phyloP scores from a whole-genome alignment of 2,329 filamentous ascomycete species.

The Bipolaris cookei region DNA sequence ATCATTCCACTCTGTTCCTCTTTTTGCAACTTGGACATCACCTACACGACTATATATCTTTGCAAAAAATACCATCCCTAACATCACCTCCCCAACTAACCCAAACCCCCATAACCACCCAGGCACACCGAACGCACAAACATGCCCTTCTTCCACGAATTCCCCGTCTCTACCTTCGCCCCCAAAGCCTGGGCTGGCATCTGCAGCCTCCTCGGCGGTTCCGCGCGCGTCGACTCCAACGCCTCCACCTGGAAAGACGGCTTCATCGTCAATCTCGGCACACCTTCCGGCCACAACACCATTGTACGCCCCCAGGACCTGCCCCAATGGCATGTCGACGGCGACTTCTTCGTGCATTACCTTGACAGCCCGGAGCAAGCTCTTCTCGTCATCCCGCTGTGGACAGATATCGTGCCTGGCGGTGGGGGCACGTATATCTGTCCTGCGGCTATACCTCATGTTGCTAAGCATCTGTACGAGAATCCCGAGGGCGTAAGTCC shows the following conservation, averaged over 20 bases:
- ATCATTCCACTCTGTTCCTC: no score
- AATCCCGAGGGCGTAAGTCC: conserved; percentile 71
- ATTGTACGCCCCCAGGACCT: conserved; percentile 61
- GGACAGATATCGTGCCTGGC: conserved; percentile 65
- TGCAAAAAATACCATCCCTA: not conserved
- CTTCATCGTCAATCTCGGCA: conserved; percentile 73
- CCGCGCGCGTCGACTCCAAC: conserved; percentile 46
- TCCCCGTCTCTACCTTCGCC: conserved; percentile 63
- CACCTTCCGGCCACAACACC: conserved; percentile 56
- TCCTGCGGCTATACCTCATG: conserved; percentile 62
- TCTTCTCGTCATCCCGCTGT: conserved; percentile 71
- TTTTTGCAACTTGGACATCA: no score
- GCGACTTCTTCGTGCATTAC: conserved; percentile 75
- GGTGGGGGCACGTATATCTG: conserved; percentile 72
- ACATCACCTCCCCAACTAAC: not conserved
- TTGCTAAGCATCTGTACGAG: conserved; percentile 64
- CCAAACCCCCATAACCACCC: not conserved
- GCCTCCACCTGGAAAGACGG: conserved; percentile 67
- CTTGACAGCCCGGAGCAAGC: conserved; percentile 74
- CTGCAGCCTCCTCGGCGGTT: conserved; percentile 69
- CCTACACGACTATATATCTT: not conserved
- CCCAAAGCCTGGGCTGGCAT: conserved; percentile 72
- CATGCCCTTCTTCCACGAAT: conserved; percentile 67
- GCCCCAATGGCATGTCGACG: conserved; percentile 70
- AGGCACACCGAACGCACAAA: conserved; percentile 63